Conservation (phyloP, 176 grass and related monocot genomes). For the Triticum urartu region DNA sequence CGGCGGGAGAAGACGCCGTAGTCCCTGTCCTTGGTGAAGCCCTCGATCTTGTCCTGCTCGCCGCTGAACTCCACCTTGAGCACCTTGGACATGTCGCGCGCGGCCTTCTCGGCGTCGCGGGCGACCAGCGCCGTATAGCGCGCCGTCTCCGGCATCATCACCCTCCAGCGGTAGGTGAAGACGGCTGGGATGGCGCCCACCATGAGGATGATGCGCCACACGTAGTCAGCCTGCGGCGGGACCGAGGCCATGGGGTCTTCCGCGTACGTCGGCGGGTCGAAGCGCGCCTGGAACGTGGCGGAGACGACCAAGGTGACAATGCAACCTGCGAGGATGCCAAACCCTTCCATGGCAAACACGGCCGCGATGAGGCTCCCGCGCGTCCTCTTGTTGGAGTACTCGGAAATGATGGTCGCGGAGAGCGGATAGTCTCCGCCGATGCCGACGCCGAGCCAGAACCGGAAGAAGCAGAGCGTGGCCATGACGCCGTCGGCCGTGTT, state of each 20-base stretch:
- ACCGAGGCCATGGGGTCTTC: not conserved
- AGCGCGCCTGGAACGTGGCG: slow-evolving; percentile 23
- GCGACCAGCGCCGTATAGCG: slow-evolving; percentile 62
- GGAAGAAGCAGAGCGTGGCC: slow-evolving; percentile 66
- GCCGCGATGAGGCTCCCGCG: slow-evolving; percentile 23
- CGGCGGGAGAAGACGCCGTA: not conserved
- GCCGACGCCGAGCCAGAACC: slow-evolving; percentile 77
- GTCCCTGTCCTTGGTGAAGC: not conserved
- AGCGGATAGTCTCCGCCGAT: slow-evolving; percentile 70
- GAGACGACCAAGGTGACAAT: slow-evolving; percentile 36
- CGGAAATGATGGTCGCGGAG: slow-evolving; percentile 71
- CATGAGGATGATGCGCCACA: slow-evolving; percentile 64
- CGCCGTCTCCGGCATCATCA: slow-evolving; percentile 66
- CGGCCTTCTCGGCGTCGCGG: slow-evolving; percentile 44
- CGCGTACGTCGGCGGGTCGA: not conserved
- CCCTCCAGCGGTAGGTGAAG: slow-evolving; percentile 54
- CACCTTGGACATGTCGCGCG: slow-evolving; percentile 51
- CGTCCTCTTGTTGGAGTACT: slow-evolving; percentile 68
- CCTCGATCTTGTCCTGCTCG: not conserved
- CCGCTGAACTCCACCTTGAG: slow-evolving; percentile 6
- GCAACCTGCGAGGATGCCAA: slow-evolving; percentile 33
- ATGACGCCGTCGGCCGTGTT: slow-evolving; percentile 36
- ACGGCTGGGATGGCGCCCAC: slow-evolving; percentile 51
- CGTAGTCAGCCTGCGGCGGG: slow-evolving; percentile 33
- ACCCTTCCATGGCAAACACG: slow-evolving; percentile 38